A percentile compares a stretch with the other conserved stretches of the same genome.
Conservation (phyloP, 441 rosid genomes). For the Populus hybrid region DNA sequence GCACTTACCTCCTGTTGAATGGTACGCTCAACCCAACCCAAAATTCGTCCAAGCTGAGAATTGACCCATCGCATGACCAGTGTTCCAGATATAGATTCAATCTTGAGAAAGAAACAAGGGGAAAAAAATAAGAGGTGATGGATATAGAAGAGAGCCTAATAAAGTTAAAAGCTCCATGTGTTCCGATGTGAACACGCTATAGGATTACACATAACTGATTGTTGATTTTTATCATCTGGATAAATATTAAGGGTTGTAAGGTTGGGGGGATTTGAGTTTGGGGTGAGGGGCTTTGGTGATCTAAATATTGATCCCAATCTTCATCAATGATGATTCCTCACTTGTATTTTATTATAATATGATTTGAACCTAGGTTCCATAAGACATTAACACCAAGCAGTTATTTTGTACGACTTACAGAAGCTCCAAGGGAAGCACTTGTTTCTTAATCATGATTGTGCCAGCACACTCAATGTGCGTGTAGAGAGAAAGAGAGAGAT, state of each 20-base stretch:
- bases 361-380: neutral
- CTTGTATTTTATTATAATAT: neutral
- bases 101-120: conserved; percentile 36
- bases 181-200: neutral
- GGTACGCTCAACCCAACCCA: conserved; percentile 95
- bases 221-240: neutral
- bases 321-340: neutral
- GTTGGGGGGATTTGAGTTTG: neutral
- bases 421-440: neutral
- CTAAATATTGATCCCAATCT: neutral
- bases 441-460: neutral
- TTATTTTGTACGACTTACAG: neutral
- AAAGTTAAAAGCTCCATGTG: neutral
- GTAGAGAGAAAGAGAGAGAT: neutral
- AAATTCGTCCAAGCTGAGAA: conserved; percentile 87
- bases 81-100: conserved; percentile 91
- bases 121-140: conserved; percentile 4
- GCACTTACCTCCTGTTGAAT: conserved; percentile 86
- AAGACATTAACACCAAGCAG: neutral
- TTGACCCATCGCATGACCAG: conserved; percentile 96
- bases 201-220: neutral
- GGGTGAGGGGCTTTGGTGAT: neutral
- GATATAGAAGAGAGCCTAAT: neutral
- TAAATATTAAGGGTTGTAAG: neutral
- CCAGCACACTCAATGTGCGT: neutral